Evolutionary conservation across 768 basidiomycete species (phyloP).

Genomic region (Lactarius vividus): DNA sequence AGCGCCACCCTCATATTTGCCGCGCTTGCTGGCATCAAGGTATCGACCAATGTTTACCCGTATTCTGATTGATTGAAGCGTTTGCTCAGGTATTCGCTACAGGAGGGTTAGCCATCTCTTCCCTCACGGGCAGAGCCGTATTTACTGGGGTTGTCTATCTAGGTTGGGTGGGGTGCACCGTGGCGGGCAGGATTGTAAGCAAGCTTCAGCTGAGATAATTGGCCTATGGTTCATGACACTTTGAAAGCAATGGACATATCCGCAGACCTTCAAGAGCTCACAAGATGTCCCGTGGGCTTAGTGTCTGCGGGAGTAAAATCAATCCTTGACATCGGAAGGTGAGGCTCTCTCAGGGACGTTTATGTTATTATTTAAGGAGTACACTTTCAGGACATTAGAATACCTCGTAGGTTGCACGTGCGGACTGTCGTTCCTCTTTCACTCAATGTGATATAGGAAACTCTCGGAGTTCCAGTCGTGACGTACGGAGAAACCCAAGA

Average conservation of each 20-base stretch:
- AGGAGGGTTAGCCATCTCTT: slow-evolving; percentile 66
- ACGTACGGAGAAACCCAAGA: slow-evolving; percentile 71
- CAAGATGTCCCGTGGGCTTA: slow-evolving; percentile 85
- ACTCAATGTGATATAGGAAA: slow-evolving; percentile 60
- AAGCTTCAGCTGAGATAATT: not conserved
- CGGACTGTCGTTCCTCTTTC: not conserved
- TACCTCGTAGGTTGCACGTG: slow-evolving; percentile 54
- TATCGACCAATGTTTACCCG: slow-evolving; percentile 30
- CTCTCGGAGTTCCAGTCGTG: slow-evolving; percentile 88
- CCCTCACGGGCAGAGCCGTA: slow-evolving; percentile 2
- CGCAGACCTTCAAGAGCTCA: slow-evolving; percentile 87
- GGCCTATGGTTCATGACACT: not conserved
- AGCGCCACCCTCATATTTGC: slow-evolving; percentile 73
- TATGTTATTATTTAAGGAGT: not conserved
- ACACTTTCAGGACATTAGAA: slow-evolving; percentile 63
- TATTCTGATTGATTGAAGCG: slow-evolving; percentile 21
- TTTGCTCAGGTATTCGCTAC: slow-evolving; percentile 75
- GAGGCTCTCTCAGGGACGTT: slow-evolving; percentile 18
- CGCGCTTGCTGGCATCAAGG: slow-evolving; percentile 84
- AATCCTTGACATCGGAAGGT: slow-evolving; percentile 90
- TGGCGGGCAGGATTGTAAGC: slow-evolving; percentile 63
- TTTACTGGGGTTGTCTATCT: slow-evolving; percentile 18
- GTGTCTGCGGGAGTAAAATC: slow-evolving; percentile 94
- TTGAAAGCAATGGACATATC: slow-evolving; percentile 87
- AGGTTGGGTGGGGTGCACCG: slow-evolving; percentile 86